phyloP scores from a whole-genome alignment of 1,139 yeast species.

The Kodamaea plutei region DNA sequence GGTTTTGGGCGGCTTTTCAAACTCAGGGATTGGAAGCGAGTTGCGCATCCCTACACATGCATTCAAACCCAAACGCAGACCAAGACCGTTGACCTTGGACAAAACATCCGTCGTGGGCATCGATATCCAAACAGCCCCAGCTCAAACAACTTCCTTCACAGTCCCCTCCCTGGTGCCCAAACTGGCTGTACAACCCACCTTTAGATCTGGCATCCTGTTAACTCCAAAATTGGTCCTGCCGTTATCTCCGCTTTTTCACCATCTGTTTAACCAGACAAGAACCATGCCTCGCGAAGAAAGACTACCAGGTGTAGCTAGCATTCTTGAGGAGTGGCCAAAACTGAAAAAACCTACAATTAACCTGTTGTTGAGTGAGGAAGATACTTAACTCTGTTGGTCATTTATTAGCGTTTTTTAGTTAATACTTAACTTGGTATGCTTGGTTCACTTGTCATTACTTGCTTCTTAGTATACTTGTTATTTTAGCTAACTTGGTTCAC shows the following conservation, averaged over 20 bases:
- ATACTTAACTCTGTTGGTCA: slow-evolving; percentile 1
- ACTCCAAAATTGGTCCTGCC: slow-evolving; percentile 38
- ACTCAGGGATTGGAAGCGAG: slow-evolving; percentile 3
- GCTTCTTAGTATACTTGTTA: no score
- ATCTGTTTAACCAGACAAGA: slow-evolving; percentile 28
- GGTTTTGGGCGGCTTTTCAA: slow-evolving; percentile 1
- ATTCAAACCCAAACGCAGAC: slow-evolving; percentile 41
- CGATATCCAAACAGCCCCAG: slow-evolving; percentile 17
- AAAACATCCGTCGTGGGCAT: slow-evolving; percentile 20
- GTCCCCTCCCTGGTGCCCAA: slow-evolving; percentile 10
- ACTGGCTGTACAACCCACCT: slow-evolving; percentile 10
- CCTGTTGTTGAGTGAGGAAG: slow-evolving; percentile 20
- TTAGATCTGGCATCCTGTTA: slow-evolving; percentile 11
- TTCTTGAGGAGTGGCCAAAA: slow-evolving; percentile 12
- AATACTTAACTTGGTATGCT: no score
- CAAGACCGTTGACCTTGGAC: slow-evolving; percentile 38
- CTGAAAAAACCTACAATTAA: slow-evolving; percentile 31
- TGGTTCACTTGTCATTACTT: no score
- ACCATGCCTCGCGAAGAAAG: slow-evolving; percentile 6
- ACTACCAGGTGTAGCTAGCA: slow-evolving; percentile 13
- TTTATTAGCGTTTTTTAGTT: background rate
- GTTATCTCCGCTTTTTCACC: slow-evolving; percentile 41
- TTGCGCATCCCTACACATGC: slow-evolving; percentile 26
- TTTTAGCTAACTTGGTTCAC: no score
- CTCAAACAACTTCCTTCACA: slow-evolving; percentile 13